These are phyloP conservation scores for Aaosphaeria pasadenensis DNA, from an alignment of 2,329 filamentous ascomycete genomes.

Conservation along the genomic window DNA sequence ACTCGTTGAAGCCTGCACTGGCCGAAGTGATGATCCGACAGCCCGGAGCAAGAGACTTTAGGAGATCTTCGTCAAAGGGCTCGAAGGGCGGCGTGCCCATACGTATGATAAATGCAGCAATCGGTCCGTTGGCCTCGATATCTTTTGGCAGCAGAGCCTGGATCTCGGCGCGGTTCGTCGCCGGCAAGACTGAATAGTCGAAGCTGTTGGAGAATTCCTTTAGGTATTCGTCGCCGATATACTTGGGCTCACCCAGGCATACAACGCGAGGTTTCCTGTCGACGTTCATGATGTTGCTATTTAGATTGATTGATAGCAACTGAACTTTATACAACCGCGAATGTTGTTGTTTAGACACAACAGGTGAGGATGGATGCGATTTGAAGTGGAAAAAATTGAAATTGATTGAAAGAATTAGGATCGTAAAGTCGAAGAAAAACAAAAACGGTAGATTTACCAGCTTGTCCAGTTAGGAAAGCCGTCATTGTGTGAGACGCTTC, in stretches of 20 bases:
- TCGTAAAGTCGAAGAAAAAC: no score
- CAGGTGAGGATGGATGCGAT: no score
- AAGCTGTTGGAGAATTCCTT: conserved; percentile 39
- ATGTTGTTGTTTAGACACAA: no score
- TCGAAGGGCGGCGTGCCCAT: conserved; percentile 51
- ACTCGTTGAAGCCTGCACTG: conserved; percentile 49
- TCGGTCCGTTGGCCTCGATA: conserved; percentile 31
- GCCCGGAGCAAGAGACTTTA: conserved; percentile 39
- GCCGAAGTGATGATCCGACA: conserved; percentile 49
- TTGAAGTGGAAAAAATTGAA: no score
- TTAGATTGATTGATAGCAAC: no score
- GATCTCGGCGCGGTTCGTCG: conserved; percentile 36
- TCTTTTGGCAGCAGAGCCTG: conserved; percentile 31
- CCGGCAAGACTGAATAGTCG: conserved; percentile 40
- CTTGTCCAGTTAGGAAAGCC: no score
- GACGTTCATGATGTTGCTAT: no score
- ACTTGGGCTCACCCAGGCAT: conserved; percentile 41
- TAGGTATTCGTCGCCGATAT: conserved; percentile 40
- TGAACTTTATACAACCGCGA: no score
- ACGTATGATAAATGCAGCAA: conserved; percentile 50
- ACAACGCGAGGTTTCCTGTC: conserved; percentile 41
- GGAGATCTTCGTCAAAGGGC: conserved; percentile 48
- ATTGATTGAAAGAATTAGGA: no score
- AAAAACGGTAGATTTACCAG: no score
- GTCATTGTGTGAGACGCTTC: no score